Evolutionary conservation across 257 asterid genomes (phyloP).

Genomic region (Lycium barbarum): DNA sequence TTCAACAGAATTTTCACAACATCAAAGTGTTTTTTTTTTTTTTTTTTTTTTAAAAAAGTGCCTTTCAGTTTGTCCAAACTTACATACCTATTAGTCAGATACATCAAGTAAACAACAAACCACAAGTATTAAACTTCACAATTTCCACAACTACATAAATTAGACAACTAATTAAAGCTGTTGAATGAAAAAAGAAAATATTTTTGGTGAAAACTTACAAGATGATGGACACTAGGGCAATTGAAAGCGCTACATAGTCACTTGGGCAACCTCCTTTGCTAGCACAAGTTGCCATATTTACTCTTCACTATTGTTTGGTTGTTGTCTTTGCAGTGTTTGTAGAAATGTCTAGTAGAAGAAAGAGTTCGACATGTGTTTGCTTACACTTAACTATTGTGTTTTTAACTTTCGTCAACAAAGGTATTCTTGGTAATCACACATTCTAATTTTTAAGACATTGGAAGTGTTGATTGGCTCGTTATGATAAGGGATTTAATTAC

Average conservation of each 20-base stretch:
- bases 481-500: too few species aligned
- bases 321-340: conserved; percentile 42
- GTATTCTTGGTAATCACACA: too few species aligned
- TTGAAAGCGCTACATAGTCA: conserved; percentile 74
- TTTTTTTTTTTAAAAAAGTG: too few species aligned
- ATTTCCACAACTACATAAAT: neutral
- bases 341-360: conserved; percentile 34
- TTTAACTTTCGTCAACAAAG: too few species aligned
- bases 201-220: conserved; percentile 46
- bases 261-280: conserved; percentile 84
- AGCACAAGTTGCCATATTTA: conserved; percentile 73
- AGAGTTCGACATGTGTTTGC: neutral
- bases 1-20: conserved; percentile 6
- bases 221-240: conserved; percentile 58
- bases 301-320: neutral
- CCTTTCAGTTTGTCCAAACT: neutral
- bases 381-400: neutral
- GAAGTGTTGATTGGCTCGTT: too few species aligned
- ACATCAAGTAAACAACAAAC: conserved; percentile 23
- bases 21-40: too few species aligned
- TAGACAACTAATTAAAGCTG: neutral
- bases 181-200: neutral
- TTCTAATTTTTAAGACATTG: too few species aligned
- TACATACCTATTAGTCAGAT: neutral
- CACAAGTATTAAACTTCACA: neutral